Conservation (phyloP, 306 rosid genomes). For the Echinosophora koreensis region DNA sequence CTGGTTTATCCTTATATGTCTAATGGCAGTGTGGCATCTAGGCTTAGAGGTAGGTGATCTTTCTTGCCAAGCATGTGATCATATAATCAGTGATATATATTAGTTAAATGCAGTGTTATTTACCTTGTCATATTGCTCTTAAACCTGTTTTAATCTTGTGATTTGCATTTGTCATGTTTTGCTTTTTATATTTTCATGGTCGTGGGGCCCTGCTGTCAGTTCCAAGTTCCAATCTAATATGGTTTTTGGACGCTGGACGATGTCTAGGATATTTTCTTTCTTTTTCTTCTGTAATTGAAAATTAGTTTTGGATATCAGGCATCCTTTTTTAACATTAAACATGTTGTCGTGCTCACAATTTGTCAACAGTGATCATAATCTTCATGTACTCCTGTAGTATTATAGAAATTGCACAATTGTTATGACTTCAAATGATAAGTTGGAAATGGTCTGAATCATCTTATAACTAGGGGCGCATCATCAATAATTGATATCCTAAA, state of each 20-base stretch:
- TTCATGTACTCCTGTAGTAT: neutral
- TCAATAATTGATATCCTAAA: neutral
- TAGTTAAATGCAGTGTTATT: neutral
- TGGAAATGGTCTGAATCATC: constrained; percentile 2
- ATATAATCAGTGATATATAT: neutral
- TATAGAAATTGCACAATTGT: neutral
- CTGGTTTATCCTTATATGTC: constrained; percentile 96
- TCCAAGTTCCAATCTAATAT: neutral
- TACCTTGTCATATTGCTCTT: neutral
- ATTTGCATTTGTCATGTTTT: constrained; percentile 22
- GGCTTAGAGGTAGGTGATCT: constrained; percentile 78
- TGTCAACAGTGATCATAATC: neutral
- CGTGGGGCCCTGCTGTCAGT: neutral
- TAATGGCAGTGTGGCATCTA: constrained; percentile 93
- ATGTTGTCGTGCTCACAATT: neutral
- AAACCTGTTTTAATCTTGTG: constrained; percentile 5
- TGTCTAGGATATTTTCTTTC: neutral
- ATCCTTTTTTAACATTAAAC: constrained; percentile 11
- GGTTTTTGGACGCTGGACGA: neutral
- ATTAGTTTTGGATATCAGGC: neutral
- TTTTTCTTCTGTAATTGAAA: neutral
- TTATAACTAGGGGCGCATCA: neutral
- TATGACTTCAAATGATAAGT: neutral
- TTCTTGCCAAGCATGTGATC: constrained; percentile 3
- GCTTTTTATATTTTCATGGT: neutral